Conservation (phyloP, 176 grass and related monocot genomes). For the Saccharum officinarum region DNA sequence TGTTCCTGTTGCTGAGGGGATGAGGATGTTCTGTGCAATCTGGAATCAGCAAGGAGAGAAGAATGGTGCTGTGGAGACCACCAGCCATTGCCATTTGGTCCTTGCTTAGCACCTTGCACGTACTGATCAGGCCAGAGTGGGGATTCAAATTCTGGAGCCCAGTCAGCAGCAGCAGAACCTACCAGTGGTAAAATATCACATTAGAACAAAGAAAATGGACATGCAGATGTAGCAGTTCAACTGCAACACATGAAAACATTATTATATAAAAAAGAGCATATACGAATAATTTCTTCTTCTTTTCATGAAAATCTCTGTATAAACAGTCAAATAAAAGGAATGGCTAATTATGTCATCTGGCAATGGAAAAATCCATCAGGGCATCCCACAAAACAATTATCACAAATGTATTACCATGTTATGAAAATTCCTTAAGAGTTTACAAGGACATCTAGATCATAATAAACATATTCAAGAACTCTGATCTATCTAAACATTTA, state of each 20-base stretch:
- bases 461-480: background rate
- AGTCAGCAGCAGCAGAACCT: slow-evolving; percentile 67
- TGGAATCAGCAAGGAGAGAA: slow-evolving; percentile 42
- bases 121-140: slow-evolving; percentile 48
- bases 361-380: background rate
- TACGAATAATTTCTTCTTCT: background rate
- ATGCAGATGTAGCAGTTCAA: background rate
- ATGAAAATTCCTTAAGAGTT: background rate
- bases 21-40: slow-evolving; percentile 58
- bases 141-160: slow-evolving; percentile 49
- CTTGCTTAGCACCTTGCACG: slow-evolving; percentile 38
- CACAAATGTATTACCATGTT: background rate
- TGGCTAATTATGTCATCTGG: background rate
- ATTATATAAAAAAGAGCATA: background rate
- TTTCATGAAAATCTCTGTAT: background rate
- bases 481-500: background rate
- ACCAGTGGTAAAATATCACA: slow-evolving; percentile 1
- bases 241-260: background rate
- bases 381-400: background rate
- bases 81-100: slow-evolving; percentile 51
- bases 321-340: background rate
- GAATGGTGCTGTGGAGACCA: slow-evolving; percentile 48
- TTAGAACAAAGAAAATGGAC: background rate
- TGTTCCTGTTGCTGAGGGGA: slow-evolving; percentile 55
- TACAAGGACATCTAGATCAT: background rate